Base-by-base conservation (phyloP, 352 stramenopile species). In the Phytophthora colocasiae region DNA sequence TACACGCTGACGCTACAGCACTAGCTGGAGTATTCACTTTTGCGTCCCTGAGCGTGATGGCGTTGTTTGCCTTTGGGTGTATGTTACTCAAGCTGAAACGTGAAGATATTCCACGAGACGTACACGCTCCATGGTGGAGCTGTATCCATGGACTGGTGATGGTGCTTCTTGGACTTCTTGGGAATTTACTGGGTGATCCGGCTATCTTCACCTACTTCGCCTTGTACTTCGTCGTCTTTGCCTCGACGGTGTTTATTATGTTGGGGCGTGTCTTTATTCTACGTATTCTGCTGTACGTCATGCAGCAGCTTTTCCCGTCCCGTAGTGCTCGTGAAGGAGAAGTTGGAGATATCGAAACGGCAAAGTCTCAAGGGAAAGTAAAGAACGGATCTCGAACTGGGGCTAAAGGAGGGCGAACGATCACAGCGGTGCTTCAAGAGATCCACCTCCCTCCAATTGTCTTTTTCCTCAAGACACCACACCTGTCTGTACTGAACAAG, bases 1-100 rank as follows among this genome's bases (percentile, higher is more conserved):
- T 96, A 0, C 72, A 93, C 41, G 89, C 85, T 11, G 83, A 98
- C 45, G 83, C 95, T 12, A 88, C 76, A 26, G 84, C 89, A 19
- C 79, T 98, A 2, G 84, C 86, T 9, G 92, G 92, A 8, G 94
- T 98, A 26, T 98, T 98, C 65, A 97, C 88, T 24, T 96, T 97
- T 57, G 85, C 92, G 6, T 98, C 98, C 58, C 66, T 98, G 8
- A 82, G 82, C 1, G 86, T 98, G 11, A 98, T 98, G 91, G 85
- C 80, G 19, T 81, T 98, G 24, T 98, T 98, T 50, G 90, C 90
- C 5, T 85, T 94, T 56, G 92, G 92, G 6, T 97, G 90, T 64
- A 96, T 98, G 64, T 41, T 97, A 32, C 87, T 98, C 38, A 98
- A 98, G 68, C 73, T 97, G 48, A 98, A 98, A 73, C 79, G 93